phyloP scores from a whole-genome alignment of 2,329 filamentous ascomycete species.

The Diplodia corticola region DNA sequence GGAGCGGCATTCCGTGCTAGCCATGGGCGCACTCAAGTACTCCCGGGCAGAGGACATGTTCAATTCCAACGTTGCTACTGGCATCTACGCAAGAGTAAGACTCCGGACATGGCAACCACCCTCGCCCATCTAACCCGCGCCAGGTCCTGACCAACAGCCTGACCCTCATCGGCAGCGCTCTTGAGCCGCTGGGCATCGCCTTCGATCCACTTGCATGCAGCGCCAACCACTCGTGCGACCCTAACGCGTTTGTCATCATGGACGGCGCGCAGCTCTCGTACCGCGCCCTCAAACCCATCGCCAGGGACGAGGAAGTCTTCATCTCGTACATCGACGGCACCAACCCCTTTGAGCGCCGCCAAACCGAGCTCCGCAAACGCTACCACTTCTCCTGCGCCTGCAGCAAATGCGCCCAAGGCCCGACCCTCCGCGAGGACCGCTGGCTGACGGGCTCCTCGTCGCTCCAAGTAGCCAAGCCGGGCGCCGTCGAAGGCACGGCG shows the following conservation, averaged over 20 bases:
- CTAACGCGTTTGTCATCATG: conserved; percentile 60
- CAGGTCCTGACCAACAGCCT: conserved; percentile 60
- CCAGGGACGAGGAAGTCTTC: conserved; percentile 58
- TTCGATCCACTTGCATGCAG: conserved; percentile 56
- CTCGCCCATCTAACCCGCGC: neutral
- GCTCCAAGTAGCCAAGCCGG: neutral
- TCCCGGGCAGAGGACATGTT: conserved; percentile 46
- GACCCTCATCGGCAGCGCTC: conserved; percentile 56
- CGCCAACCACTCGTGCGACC: conserved; percentile 64
- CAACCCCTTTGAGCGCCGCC: conserved; percentile 52
- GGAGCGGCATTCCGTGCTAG: conserved; percentile 54
- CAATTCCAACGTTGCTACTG: conserved; percentile 27
- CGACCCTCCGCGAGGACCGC: conserved; percentile 43
- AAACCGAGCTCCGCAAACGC: conserved; percentile 52
- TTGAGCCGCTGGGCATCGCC: conserved; percentile 61
- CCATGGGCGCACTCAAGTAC: conserved; percentile 56
- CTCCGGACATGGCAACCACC: neutral
- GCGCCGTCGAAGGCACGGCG: conserved; percentile 26
- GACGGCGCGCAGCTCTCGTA: conserved; percentile 54
- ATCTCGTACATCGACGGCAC: conserved; percentile 64
- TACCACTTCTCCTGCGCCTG: conserved; percentile 64
- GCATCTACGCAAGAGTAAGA: conserved; percentile 49
- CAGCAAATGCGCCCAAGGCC: conserved; percentile 47
- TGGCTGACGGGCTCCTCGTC: conserved; percentile 30
- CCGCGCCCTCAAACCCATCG: conserved; percentile 55